These are phyloP conservation scores for Wickerhamomyces xylosicus DNA, from an alignment of 805 yeast genomes.

Conservation along the genomic window DNA sequence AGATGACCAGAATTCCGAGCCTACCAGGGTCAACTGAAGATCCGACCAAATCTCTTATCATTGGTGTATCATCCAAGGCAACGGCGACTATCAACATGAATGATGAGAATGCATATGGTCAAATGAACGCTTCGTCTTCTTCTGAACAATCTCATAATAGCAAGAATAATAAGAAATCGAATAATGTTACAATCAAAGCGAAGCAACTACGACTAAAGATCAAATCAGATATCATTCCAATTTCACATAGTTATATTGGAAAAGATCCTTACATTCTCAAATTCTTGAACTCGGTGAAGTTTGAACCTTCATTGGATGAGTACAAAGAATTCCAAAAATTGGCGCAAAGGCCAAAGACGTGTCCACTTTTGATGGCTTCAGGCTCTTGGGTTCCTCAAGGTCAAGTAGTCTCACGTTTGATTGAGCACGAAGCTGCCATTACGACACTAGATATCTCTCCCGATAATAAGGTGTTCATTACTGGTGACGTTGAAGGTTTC, in stretches of 20 bases:
- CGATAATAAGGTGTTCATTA: constrained; percentile 54
- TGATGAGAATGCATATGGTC: constrained; percentile 35
- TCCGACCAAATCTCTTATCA: constrained; percentile 23
- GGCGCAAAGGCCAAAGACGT: constrained; percentile 4
- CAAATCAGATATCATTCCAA: constrained; percentile 8
- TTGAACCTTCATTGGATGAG: constrained; percentile 48
- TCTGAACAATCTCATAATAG: too few species aligned
- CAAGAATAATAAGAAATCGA: neutral
- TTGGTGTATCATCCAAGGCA: constrained; percentile 23
- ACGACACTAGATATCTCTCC: constrained; percentile 49
- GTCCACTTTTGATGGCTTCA: neutral
- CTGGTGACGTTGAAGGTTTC: constrained; percentile 69
- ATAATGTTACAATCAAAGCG: constrained; percentile 1
- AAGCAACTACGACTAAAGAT: constrained; percentile 7
- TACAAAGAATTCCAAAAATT: constrained; percentile 59
- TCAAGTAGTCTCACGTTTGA: constrained; percentile 47
- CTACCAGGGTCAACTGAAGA: constrained; percentile 8
- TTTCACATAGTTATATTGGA: constrained; percentile 58
- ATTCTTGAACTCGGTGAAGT: constrained; percentile 40
- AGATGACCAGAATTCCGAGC: constrained; percentile 1
- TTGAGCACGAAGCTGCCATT: constrained; percentile 53
- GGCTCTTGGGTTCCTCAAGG: constrained; percentile 33
- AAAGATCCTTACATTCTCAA: constrained; percentile 50
- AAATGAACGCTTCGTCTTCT: constrained; percentile 30
- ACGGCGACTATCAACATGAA: constrained; percentile 28